Conservation (phyloP, 768 basidiomycete species). For the Clitopilus hobsonii region DNA sequence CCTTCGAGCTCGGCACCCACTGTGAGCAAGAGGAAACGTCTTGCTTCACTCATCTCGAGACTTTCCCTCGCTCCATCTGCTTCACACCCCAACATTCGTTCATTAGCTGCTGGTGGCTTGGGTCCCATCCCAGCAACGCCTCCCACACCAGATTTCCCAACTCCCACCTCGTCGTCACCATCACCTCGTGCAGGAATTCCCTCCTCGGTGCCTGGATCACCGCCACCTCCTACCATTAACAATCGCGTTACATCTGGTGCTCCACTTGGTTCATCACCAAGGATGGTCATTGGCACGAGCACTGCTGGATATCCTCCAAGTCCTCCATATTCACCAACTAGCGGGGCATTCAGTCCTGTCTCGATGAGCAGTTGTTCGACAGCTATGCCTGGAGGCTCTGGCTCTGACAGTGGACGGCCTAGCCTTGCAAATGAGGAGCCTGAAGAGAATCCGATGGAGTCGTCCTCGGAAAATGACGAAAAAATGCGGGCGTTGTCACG, state of each 20-base stretch:
- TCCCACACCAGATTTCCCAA: background rate
- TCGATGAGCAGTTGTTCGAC: background rate
- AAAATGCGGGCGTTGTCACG: background rate
- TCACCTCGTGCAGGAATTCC: background rate
- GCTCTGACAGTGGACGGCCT: no score
- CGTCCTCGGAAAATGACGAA: background rate
- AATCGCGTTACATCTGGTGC: no score
- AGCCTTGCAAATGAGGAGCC: no score
- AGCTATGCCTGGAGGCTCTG: background rate
- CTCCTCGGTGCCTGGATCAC: background rate
- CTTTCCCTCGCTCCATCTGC: background rate
- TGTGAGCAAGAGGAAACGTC: slow-evolving; percentile 2
- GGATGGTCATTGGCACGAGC: background rate
- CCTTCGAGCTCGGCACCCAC: background rate
- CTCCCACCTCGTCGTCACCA: background rate
- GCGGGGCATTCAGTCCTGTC: no score
- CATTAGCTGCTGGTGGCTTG: background rate
- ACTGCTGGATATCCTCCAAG: background rate
- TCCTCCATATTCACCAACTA: background rate
- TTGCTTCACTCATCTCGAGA: slow-evolving; percentile 2
- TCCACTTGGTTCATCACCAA: no score
- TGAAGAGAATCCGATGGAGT: background rate
- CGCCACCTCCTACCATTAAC: background rate
- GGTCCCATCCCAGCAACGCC: background rate
- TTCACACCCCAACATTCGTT: background rate